A percentile compares a stretch with the other conserved stretches of the same genome.
Conservation (phyloP, 441 rosid species). For the Pelargonium australe region DNA sequence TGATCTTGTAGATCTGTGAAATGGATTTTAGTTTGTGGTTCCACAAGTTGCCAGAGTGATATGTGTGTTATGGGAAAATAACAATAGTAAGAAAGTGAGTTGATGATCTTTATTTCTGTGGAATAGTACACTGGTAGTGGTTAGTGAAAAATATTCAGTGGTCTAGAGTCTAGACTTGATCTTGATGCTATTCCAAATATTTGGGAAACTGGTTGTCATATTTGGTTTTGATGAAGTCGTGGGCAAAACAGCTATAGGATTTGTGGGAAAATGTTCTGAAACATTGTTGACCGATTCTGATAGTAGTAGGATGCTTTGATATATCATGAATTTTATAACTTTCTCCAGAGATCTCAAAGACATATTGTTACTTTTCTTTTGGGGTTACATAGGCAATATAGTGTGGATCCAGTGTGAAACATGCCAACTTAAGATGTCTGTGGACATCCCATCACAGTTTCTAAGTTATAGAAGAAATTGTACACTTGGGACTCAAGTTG, state of each 20-base stretch:
- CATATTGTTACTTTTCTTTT: background rate
- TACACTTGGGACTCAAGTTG: background rate
- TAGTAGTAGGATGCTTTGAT: background rate
- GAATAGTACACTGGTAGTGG: background rate
- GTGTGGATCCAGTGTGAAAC: background rate
- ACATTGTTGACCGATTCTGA: background rate
- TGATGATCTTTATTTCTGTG: background rate
- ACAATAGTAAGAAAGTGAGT: background rate
- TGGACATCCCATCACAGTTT: background rate
- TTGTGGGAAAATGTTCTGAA: constrained; percentile 1
- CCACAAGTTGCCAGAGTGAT: background rate
- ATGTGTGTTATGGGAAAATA: background rate
- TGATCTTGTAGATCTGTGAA: constrained; percentile 18
- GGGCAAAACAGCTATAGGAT: background rate
- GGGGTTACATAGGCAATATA: background rate
- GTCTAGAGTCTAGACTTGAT: background rate
- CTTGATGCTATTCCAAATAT: background rate
- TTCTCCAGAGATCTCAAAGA: background rate
- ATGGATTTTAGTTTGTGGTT: constrained; percentile 7
- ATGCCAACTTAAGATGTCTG: background rate
- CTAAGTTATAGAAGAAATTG: background rate
- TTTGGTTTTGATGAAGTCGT: background rate
- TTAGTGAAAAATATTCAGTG: background rate
- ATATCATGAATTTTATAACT: background rate
- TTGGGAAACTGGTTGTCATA: background rate